Base-by-base conservation (phyloP, 257 asterid genomes). In the Lycium ferocissimum region DNA sequence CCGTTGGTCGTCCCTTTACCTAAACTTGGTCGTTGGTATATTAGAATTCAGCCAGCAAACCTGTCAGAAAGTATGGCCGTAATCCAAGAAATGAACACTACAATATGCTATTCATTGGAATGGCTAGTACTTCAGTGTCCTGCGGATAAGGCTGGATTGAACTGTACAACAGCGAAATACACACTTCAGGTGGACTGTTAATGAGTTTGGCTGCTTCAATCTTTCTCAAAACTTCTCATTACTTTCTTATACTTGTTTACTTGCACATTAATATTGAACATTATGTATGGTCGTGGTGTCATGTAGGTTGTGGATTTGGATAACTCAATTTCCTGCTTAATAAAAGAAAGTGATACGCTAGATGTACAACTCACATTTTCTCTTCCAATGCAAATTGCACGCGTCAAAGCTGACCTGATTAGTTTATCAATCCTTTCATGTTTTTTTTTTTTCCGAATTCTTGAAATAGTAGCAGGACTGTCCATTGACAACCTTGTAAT, bases 81-180 rank as follows among this genome's bases (percentile, higher is more conserved):
- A 40, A 62, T 58, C 84, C 89, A 20, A 76, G 88, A 66, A 18
- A 86, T 20, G 61, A 86, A 84, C 88, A 84, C 84, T 45, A 87
- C 84, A 59, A 76, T 89, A 33, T 97, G 99, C 86, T 97, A 92
- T 90, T 84, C 90, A 63, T 87, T 95, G 91, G 90, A 88, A 85
- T 90, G 91, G 93, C 92, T 91, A 90, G 89, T 97, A 86, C 85
- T 89, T 85, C 93, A 88, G 88, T 97, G 99, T 83, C 99, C 98
- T 62, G 62, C 82, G 9, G 90, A 89, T 84, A 95, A 91, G 89
- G 94, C 99, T 78, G 99, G 99, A 88, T 89, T 90, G 18, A 93
- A 93, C 89, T 97, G 99, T 93, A 85, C 97, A 7, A 92, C 85
- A 85, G 92, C 93, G 86, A 90, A 88, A 84, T 94, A 95, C 89